Base-by-base conservation (phyloP, 192 early-diverging fungal genomes). In the Coemansia sp. region DNA sequence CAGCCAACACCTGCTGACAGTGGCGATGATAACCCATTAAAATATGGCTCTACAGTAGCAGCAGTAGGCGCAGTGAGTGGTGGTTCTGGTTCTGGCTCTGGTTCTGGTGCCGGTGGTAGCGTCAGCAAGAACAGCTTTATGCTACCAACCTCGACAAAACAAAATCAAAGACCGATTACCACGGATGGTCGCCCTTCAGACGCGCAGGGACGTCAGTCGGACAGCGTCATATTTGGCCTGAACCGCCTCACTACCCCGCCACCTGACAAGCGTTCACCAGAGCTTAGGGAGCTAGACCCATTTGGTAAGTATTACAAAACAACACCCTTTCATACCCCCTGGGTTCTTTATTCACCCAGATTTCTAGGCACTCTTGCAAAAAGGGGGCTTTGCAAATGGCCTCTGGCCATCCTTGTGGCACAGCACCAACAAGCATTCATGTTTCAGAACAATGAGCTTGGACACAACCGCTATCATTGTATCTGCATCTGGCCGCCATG, bases 221-320 rank as follows among this genome's bases (percentile, higher is more conserved):
- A 68, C 47, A 75, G 43, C 44, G 48, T 43, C 21, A 19, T 68
- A 56, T 57, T 71, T 63, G 71, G 68, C 9, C 58, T 74, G 62
- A 40, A 56, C 43, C 64, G 74, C 38, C 71, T 74, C 49, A 68
- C 58, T 41, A 77, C 75, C 26, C 79, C 70, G 49, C 79, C 68
- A 26, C 64, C 56, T 38, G 75, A 74, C n/a, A 43, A 43, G 26
- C 58, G 19, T 11, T 41, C 57, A n/a, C 43, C 64, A 12, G 70
- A 57, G 56, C 68, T 52, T 42, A 69, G 64, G 56, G 74, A 70
- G 26, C 67, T 74, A 15, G 79, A 81, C 61, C 79, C 79, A 56
- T 81, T 81, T 53, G 79, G 79, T 81, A 81, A 76, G 79, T 69
- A 41, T 41, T 54, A 26, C 23, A 15, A 26, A 54, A 10, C 19